Evolutionary conservation across 1,284 basidiomycete genomes (phyloP).

Genomic region (Pseudozyma sp.): DNA sequence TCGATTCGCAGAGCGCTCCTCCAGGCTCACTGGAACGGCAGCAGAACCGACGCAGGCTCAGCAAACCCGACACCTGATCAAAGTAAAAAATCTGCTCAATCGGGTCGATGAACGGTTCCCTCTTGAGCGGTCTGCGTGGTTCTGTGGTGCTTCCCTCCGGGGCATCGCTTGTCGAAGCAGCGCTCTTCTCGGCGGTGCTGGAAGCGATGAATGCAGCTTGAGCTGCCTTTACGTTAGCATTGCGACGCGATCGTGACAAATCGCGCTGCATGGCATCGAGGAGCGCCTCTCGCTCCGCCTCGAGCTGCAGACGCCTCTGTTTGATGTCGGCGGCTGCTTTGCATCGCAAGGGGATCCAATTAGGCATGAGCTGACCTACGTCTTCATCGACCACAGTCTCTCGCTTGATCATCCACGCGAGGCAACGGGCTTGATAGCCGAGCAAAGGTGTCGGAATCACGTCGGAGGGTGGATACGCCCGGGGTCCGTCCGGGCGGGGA

Average conservation of each 20-base stretch:
- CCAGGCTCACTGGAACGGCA: slow-evolving; percentile 47
- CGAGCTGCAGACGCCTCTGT: slow-evolving; percentile 27
- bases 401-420: slow-evolving; percentile 48
- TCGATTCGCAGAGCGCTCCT: slow-evolving; percentile 55
- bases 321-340: slow-evolving; percentile 19
- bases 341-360: slow-evolving; percentile 43
- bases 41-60: slow-evolving; percentile 39
- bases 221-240: slow-evolving; percentile 26
- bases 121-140: slow-evolving; percentile 7
- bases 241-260: slow-evolving; percentile 26
- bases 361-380: slow-evolving; percentile 28
- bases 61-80: slow-evolving; percentile 47
- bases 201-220: neutral
- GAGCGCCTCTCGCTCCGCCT: slow-evolving; percentile 28
- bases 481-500: slow-evolving; percentile 28
- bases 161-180: neutral
- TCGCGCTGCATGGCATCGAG: slow-evolving; percentile 30
- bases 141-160: neutral
- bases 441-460: slow-evolving; percentile 41
- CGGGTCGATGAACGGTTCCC: slow-evolving; percentile 46
- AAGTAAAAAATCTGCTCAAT: slow-evolving; percentile 35
- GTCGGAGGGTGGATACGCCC: slow-evolving; percentile 30
- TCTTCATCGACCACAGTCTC: slow-evolving; percentile 43
- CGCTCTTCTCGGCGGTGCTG: neutral
- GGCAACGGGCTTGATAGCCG: slow-evolving; percentile 45